Evolutionary conservation across 2,329 filamentous ascomycete species (phyloP), one percentile per base, ranked within the genome.

Genomic region (Fusarium subtropicale): DNA sequence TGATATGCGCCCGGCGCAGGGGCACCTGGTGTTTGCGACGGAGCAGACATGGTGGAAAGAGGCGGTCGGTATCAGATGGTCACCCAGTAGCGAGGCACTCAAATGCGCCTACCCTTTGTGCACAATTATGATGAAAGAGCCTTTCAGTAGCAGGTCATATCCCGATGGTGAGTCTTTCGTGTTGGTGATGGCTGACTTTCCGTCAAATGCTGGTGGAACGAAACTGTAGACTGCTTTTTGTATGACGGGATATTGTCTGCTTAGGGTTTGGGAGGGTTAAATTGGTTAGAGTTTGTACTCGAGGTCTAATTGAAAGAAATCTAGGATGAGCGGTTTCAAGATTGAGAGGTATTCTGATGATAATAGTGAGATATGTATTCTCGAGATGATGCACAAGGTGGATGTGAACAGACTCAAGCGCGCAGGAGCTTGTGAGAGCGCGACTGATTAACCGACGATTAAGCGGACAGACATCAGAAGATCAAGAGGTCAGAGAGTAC

Each of bases 41-140:
- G 78, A 52, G 75, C 76, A 60, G 80, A 79, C 80, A 81, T 81
- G 65, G 41, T 58, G 24, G 54, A 38, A 41, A 51, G 18, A 24
- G 63, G 30, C 12, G 30, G 34, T 33, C n/a, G 34, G 28, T 41
- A 26, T 31, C 2, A 31, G 20, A 34, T 8, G 16, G 9, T 16
- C 30, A 34, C 24, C 24, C 28, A 41, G 48, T 20, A 46, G 12
- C n/a, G 18, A 31, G 18, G 22, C 26, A 16, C 22, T 20, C 16
- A 31, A 30, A 36, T 42, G 16, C 24, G 31, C 39, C 36, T 44
- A 11, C 45, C 15, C 26, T 22, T n/a, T 22, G 28, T 33, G 45
- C 33, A 38, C 20, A 36, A 45, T 63, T 12, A 28, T 15, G 30
- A n/a, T 46, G 15, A 53, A 41, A n/a, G 12, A 18, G 12, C 24